These are phyloP conservation scores for Phytophthora hybrid DNA, from an alignment of 352 stramenopile genomes.

Conservation along the genomic window DNA sequence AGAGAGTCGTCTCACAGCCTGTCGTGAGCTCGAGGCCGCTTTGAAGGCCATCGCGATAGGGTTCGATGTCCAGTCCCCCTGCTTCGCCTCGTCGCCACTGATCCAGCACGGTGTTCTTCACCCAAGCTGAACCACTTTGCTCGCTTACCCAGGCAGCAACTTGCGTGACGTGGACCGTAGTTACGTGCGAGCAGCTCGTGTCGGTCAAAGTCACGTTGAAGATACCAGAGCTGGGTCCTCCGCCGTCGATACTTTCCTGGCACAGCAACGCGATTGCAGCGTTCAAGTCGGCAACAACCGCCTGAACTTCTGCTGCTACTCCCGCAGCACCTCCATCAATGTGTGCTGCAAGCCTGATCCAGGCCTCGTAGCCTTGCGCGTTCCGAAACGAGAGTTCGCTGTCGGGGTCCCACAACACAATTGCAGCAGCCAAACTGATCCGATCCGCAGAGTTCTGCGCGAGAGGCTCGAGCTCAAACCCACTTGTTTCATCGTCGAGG, in stretches of 20 bases:
- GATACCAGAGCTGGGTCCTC: constrained; percentile 50
- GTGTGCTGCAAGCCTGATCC: constrained; percentile 40
- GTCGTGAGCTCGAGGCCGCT: constrained; percentile 57
- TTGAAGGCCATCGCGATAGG: constrained; percentile 60
- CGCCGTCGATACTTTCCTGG: constrained; percentile 34
- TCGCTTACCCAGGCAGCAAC: constrained; percentile 53
- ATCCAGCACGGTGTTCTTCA: constrained; percentile 59
- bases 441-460: constrained; percentile 20
- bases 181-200: constrained; percentile 44
- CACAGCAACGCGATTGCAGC: constrained; percentile 28
- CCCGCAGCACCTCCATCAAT: constrained; percentile 1
- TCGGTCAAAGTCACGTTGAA: constrained; percentile 54
- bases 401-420: constrained; percentile 51
- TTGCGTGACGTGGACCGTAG: constrained; percentile 37
- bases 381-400: constrained; percentile 61
- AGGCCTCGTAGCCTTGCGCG: constrained; percentile 54
- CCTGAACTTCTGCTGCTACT: constrained; percentile 11
- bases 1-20: constrained; percentile 40
- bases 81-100: constrained; percentile 68
- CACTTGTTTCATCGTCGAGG: constrained; percentile 44
- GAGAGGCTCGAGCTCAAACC: constrained; percentile 58
- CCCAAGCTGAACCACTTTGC: constrained; percentile 36
- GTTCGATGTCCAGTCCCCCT: constrained; percentile 62
- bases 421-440: constrained; percentile 47
- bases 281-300: constrained; percentile 49